Percentiles rank a stretch among this genome's conserved stretches.
phyloP scores from a whole-genome alignment of 2,329 filamentous ascomycete species.

The Fonsecaea erecta region DNA sequence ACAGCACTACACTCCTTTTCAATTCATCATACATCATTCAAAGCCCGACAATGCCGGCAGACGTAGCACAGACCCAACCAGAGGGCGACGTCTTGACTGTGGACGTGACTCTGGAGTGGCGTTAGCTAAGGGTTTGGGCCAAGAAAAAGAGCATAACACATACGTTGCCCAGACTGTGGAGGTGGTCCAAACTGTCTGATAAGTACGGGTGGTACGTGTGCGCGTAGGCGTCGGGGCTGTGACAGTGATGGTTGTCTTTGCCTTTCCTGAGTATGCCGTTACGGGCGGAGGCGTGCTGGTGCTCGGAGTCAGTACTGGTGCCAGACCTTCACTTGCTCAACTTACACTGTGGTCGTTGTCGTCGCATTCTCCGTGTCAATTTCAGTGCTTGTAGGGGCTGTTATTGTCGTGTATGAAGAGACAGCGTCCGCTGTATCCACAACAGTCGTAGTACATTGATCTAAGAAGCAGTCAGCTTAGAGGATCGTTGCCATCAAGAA shows the following conservation, averaged over 20 bases:
- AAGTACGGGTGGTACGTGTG: conserved; percentile 20
- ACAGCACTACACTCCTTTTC: background rate
- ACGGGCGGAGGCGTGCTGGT: conserved; percentile 30
- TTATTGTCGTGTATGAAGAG: conserved; percentile 28
- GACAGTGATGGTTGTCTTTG: conserved; percentile 28
- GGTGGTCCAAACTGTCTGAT: conserved; percentile 28
- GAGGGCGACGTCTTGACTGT: conserved; percentile 28
- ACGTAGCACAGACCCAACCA: conserved; percentile 27
- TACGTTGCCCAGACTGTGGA: conserved; percentile 32
- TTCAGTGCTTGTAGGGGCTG: conserved; percentile 32
- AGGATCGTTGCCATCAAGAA: background rate
- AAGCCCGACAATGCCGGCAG: conserved; percentile 4
- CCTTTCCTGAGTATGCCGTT: conserved; percentile 31
- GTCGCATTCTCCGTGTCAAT: conserved; percentile 26
- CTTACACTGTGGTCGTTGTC: conserved; percentile 31
- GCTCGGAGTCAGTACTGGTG: background rate
- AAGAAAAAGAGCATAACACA: background rate
- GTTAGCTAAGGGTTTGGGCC: conserved; percentile 9
- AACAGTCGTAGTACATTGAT: conserved; percentile 33
- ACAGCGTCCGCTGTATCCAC: conserved; percentile 24
- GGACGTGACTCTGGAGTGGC: conserved; percentile 23
- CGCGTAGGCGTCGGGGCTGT: conserved; percentile 33
- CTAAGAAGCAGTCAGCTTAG: conserved; percentile 7
- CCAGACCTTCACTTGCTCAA: background rate
- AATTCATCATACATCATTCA: background rate